phyloP scores from a whole-genome alignment of 2,329 filamentous ascomycete genomes.

The Colletotrichum liaoningense region DNA sequence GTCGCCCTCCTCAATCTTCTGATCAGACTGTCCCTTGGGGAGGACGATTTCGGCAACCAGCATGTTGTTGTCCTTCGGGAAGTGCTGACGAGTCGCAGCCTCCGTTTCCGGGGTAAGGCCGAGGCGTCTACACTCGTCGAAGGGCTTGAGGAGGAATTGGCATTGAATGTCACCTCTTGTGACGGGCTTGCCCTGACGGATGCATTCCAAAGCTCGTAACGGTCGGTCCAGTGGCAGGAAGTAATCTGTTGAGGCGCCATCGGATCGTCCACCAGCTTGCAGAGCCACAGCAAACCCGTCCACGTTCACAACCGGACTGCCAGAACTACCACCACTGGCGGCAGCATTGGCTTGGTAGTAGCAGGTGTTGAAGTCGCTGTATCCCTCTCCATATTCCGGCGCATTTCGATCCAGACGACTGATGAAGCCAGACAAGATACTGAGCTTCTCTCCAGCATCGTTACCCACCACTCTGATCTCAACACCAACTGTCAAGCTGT shows the following conservation, averaged over 20 bases:
- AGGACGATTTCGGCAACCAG: slow-evolving; percentile 95
- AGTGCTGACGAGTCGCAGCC: slow-evolving; percentile 81
- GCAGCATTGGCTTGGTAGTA: slow-evolving; percentile 99
- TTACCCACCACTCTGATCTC: slow-evolving; percentile 99
- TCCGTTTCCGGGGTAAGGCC: slow-evolving; percentile 90
- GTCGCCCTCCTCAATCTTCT: slow-evolving; percentile 93
- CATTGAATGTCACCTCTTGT: slow-evolving; percentile 97
- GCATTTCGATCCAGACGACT: slow-evolving; percentile 96
- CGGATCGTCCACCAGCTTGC: slow-evolving; percentile 92
- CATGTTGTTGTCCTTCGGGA: slow-evolving; percentile 96
- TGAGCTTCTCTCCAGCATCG: slow-evolving; percentile 97
- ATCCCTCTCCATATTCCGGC: slow-evolving; percentile 96
- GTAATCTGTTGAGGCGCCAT: slow-evolving; percentile 97
- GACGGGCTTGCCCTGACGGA: slow-evolving; percentile 80
- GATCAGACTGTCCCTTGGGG: slow-evolving; percentile 87
- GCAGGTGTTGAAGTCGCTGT: slow-evolving; percentile 95
- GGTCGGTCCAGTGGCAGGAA: slow-evolving; percentile 95
- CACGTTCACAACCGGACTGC: slow-evolving; percentile 96
- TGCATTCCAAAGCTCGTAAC: slow-evolving; percentile 84
- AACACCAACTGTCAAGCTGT: slow-evolving; percentile 72
- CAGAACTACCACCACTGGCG: slow-evolving; percentile 97
- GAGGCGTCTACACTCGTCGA: slow-evolving; percentile 93
- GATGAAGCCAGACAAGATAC: slow-evolving; percentile 97
- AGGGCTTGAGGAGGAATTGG: slow-evolving; percentile 96
- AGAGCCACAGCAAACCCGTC: slow-evolving; percentile 92